Evolutionary conservation across 345 rosid genomes (phyloP), one percentile per base, ranked within the genome.

Genomic region (Heritiera fomes): DNA sequence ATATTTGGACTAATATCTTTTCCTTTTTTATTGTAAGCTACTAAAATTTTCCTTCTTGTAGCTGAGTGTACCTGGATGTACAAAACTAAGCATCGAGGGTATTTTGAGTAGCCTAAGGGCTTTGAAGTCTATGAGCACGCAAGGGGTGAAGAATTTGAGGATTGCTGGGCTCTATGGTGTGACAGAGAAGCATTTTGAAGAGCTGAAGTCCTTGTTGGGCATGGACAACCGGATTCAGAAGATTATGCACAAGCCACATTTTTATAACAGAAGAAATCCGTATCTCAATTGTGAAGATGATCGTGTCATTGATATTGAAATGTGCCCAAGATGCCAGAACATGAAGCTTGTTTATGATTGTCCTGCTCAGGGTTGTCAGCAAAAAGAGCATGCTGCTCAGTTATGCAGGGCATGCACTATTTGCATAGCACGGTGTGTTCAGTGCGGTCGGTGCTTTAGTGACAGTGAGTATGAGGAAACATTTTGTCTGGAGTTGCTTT

Each of bases 31-130:
- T 73, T 63, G 49, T 45, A 77, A 75, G 61, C 77, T 62, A 55
- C 73, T 77, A 77, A 83, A 76, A 43, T 41, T 58, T 17, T 38
- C 34, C 34, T 79, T 73, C 30, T 78, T 81, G 65, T 89, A 96
- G 99, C 84, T 96, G 75, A 87, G 92, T 81, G 93, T 96, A 64
- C 90, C 98, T 80, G 99, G 94, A 79, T 96, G 98, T 82, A 86
- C 94, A 79, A 90, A 90, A 80, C 88, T 96, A 78, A 90, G 87
- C 63, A 87, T 91, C 7, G 87, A 90, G 78, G 92, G 97, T 64
- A 82, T 96, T 38, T 73, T 96, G 77, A 84, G 84, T 68, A 87
- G 81, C 83, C 88, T 96, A 79, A 90, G 83, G 84, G 87, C 86
- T 53, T 83, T 87, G 18, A 94, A 90, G 80, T 76, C 85, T 46